Base-by-base conservation (phyloP, 768 basidiomycete genomes). In the Lanmaoa rubissima region DNA sequence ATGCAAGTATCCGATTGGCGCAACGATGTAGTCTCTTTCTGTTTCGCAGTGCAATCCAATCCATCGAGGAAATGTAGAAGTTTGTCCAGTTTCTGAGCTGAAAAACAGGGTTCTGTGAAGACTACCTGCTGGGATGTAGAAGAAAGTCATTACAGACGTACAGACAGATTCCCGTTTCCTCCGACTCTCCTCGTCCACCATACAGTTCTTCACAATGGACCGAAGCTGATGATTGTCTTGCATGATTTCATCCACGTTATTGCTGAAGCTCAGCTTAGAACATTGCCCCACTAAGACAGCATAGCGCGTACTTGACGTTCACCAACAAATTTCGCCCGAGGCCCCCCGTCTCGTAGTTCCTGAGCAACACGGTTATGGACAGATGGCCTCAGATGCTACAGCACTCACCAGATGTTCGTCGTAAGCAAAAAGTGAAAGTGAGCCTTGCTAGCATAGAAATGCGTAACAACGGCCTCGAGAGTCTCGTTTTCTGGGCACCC, bases 1-100 rank as follows among this genome's bases (percentile, higher is more conserved):
- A 10, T 26, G 44, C 62, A 64, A 10, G 55, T 63, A 14, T 19
- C 42, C 4, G 53, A 19, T 36, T 63, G 47, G 9, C 61, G 61
- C 1, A 48, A 19, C 0, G 39, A 34, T 1, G 31, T 41, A 0
- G 60, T 49, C 2, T 28, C 3, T 40, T 34, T 32, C 28, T 59
- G 61, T 17, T 46, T 55, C 16, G 8, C 12, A 2, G 10, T 12
- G 41, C 12, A 42, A 42, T 42, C 19, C 12, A 42, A 21, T 42
- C 13, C 12, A 14, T n/a, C 12, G 14, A 46, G 42, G 26, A 58
- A n/a, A 28, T 21, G n/a, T 19, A 48, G 14, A 12, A 42, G 4
- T 19, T 21, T 42, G 11, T 42, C 13, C 19, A 21, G 17, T 39
- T 39, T 39, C 39, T 39, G 39, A n/a, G 39, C 39, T 39, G 26